Percentiles rank a stretch among this genome's conserved stretches.
These are phyloP conservation scores for Scheffersomyces parashehatae DNA, from an alignment of 1,139 yeast genomes.

Conservation along the genomic window DNA sequence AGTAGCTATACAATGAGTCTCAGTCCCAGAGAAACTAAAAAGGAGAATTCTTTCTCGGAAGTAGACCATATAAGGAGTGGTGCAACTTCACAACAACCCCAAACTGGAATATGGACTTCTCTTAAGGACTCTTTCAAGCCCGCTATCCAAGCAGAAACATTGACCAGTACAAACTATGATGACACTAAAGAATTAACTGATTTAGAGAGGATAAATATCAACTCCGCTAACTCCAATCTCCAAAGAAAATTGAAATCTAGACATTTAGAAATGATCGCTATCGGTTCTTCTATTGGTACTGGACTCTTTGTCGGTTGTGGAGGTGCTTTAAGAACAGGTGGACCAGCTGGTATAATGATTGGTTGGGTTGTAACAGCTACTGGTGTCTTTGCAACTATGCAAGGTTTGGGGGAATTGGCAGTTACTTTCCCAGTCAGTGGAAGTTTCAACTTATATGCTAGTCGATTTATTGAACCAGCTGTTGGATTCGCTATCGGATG, in stretches of 20 bases:
- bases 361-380: slow-evolving; percentile 30
- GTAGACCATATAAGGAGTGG: slow-evolving; percentile 12
- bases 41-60: slow-evolving; percentile 9
- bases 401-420: slow-evolving; percentile 42
- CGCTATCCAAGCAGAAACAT: slow-evolving; percentile 21
- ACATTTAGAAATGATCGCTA: slow-evolving; percentile 63
- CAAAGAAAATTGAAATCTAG: slow-evolving; percentile 40
- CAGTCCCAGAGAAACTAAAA: slow-evolving; percentile 1
- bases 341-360: slow-evolving; percentile 73
- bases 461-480: slow-evolving; percentile 41
- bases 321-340: slow-evolving; percentile 52
- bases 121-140: slow-evolving; percentile 39
- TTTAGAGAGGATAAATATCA: slow-evolving; percentile 36
- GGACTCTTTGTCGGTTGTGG: slow-evolving; percentile 46
- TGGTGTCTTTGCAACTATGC: slow-evolving; percentile 31
- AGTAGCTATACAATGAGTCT: too few relatives aligned
- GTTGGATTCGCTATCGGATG: slow-evolving; percentile 47
- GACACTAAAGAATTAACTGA: slow-evolving; percentile 27
- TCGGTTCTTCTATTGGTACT: slow-evolving; percentile 68
- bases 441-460: slow-evolving; percentile 39
- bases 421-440: slow-evolving; percentile 44
- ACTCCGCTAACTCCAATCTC: slow-evolving; percentile 41
- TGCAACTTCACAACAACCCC: slow-evolving; percentile 2
- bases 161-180: slow-evolving; percentile 20
- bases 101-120: slow-evolving; percentile 21